Evolutionary conservation across 1,284 basidiomycete genomes (phyloP), one percentile per base, ranked within the genome.

Genomic region (Ceratobasidium sp.): DNA sequence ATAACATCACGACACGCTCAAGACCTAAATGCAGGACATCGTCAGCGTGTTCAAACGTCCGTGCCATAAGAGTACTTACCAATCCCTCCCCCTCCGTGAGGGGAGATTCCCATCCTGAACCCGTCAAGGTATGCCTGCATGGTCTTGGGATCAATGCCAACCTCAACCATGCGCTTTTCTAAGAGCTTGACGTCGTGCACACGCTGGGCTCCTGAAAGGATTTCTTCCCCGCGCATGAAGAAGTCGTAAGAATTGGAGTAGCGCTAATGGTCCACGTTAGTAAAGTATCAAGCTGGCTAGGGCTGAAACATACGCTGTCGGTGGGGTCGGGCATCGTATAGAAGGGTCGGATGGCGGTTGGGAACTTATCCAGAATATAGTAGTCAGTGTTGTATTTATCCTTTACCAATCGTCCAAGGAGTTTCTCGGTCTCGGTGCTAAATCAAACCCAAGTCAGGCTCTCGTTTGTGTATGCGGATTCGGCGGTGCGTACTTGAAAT

Each of bases 211-310:
- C 97, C 97, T 1, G 96, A 98, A 36, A 99, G 87, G 80, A 99
- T 99, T 84, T 99, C 97, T 84, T 99, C 96, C 15, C 97, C 97
- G 51, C 97, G 91, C 96, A 99, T 98, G 89, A 99, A 99, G 84
- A 99, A 99, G 85, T 99, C 97, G 84, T 99, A 99, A 56, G 97
- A 98, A 85, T 99, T 99, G 73, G 97, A 98, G 73, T 98, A 88
- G 19, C 90, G 90, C 91, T 96, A 79, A 29, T 47, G 45, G n/a
- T 48, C 66, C 9, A 27, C n/a, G 63, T 48, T 47, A 71, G 15
- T 51, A 33, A 36, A 27, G 29, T 31, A 19, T 29, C n/a, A 15
- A 56, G 22, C 27, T 19, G 67, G 51, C 75, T 74, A 47, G 79
- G 41, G 50, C 17, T 36, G 69, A 47, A 27, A 82, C 91, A 79